Evolutionary conservation across 2,329 filamentous ascomycete species (phyloP).

Genomic region (Aurifilum marmelostoma): DNA sequence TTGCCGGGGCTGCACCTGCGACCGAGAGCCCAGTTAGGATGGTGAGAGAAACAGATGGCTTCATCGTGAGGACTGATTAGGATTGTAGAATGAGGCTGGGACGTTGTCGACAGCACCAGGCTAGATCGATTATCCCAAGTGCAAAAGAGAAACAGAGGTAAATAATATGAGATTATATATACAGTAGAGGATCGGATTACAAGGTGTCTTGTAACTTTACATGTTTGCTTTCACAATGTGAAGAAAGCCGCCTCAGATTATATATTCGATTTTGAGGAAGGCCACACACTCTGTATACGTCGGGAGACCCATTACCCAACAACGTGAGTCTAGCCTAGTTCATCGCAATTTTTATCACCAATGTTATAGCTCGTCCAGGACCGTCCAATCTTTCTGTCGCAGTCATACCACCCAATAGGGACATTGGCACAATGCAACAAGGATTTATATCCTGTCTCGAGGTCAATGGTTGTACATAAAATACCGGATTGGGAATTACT

Average conservation of each 20-base stretch:
- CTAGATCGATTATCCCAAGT: not conserved
- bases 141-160: not conserved
- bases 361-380: not conserved
- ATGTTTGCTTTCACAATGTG: not conserved
- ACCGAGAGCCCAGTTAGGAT: constrained; percentile 21
- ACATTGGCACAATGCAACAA: not conserved
- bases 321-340: not conserved
- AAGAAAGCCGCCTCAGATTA: not conserved
- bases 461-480: not conserved
- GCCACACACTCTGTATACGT: not conserved
- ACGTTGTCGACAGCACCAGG: not conserved
- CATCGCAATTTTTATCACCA: not conserved
- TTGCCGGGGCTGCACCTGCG: constrained; percentile 23
- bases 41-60: constrained; percentile 18
- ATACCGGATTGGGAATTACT: not conserved
- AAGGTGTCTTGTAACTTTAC: not conserved
- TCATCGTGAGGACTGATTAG: constrained; percentile 18
- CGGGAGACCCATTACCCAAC: not conserved
- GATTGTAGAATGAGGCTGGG: not conserved
- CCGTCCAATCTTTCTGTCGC: not conserved
- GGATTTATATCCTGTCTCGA: not conserved
- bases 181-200: not conserved
- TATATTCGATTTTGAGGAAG: not conserved
- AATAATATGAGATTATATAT: not conserved
- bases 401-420: not conserved